Percentiles rank a stretch among this genome's conserved stretches.
Conservation (phyloP, 352 stramenopile species). For the Globisporangium sylvaticum region DNA sequence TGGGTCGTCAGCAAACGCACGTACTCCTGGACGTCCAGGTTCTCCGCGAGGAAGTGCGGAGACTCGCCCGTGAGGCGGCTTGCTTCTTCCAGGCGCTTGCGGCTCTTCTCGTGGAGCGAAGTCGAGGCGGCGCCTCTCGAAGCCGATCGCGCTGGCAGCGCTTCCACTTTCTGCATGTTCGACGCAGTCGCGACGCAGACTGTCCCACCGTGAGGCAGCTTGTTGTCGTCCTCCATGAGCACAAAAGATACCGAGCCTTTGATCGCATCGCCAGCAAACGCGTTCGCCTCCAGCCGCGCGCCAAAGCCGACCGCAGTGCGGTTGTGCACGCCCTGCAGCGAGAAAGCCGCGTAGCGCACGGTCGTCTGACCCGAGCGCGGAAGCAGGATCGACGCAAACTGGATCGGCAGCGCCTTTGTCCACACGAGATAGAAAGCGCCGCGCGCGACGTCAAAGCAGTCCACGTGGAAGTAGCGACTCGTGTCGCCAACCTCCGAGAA, state of each 20-base stretch:
- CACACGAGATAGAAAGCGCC: slow-evolving; percentile 71
- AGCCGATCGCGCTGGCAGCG: slow-evolving; percentile 11
- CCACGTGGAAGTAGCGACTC: slow-evolving; percentile 51
- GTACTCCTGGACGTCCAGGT: slow-evolving; percentile 54
- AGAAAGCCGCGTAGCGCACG: slow-evolving; percentile 54
- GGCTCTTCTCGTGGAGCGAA: slow-evolving; percentile 22
- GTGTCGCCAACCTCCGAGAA: slow-evolving; percentile 37
- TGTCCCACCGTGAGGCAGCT: slow-evolving; percentile 24
- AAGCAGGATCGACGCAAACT: slow-evolving; percentile 64
- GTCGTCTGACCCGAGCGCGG: slow-evolving; percentile 43
- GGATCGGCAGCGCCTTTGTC: slow-evolving; percentile 45
- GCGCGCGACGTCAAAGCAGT: slow-evolving; percentile 56
- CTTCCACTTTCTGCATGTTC: slow-evolving; percentile 60
- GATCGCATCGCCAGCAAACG: slow-evolving; percentile 40
- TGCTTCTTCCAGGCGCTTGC: slow-evolving; percentile 39
- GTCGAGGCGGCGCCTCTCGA: slow-evolving; percentile 17
- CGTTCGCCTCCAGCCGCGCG: slow-evolving; percentile 44
- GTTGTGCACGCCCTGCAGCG: slow-evolving; percentile 57
- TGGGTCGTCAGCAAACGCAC: slow-evolving; percentile 47
- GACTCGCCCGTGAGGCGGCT: slow-evolving; percentile 37
- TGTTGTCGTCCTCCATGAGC: slow-evolving; percentile 40
- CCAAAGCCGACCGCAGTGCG: slow-evolving; percentile 53
- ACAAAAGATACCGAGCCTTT: slow-evolving; percentile 74
- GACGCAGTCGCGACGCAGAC: slow-evolving; percentile 65
- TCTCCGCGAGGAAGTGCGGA: slow-evolving; percentile 31